Evolutionary conservation across 345 rosid species (phyloP), one percentile per base, ranked within the genome.

Genomic region (Luvunga scandens): DNA sequence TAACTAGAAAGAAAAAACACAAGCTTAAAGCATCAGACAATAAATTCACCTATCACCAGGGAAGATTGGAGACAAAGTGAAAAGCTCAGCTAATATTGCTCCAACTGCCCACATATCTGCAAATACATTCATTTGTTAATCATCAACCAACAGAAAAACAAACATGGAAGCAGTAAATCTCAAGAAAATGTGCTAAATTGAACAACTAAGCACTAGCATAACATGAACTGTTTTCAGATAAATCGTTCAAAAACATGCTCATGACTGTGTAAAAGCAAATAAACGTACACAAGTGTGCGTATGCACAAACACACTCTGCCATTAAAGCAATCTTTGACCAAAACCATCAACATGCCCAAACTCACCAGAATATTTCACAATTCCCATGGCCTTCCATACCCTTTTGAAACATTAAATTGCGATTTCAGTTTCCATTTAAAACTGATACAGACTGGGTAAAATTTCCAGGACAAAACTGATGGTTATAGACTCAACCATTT

Each of bases 61-160:
- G 73, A 95, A 95, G 83, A 95, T 89, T 16, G 98, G 98, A 66
- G 94, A 85, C 64, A 79, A 80, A 28, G 95, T 90, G 88, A 92
- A 92, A 82, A 95, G 94, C 90, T 95, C 98, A 80, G 98, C 97
- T 66, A 95, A 69, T 84, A 95, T 87, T 57, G 98, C 93, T 53
- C 98, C 98, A 81, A 95, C 94, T 36, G 98, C 98, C 98, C 98
- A 95, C 98, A 95, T 92, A 59, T 95, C 98, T 95, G 91, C 65
- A 82, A 72, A 77, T 72, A 71, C 24, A 69, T 50, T 76, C 60
- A 71, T 63, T 64, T 19, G 45, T 83, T 79, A 83, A 84, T 67
- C 28, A 69, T 67, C 38, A 78, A 61, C 27, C 75, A 74, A 27
- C 13, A 13, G 71, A 38, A n/a, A 61, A 57, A 45, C 3, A 48